Percentiles rank a stretch among this genome's conserved stretches.
Conservation (phyloP, 805 yeast species). For the Yarrowia alimentaria region DNA sequence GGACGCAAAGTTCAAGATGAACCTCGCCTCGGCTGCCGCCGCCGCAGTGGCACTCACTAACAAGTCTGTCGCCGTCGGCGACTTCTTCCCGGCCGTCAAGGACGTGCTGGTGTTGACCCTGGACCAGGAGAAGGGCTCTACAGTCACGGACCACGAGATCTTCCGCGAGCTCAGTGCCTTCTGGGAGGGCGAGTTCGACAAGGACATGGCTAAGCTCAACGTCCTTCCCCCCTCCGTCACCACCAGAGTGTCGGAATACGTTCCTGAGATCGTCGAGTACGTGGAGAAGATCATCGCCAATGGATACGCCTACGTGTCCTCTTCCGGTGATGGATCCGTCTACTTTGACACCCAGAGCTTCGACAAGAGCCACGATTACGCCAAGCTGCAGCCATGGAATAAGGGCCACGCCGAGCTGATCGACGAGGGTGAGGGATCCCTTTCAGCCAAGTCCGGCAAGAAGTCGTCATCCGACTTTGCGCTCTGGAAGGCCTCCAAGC, state of each 20-base stretch:
- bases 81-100: slow-evolving; percentile 52
- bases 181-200: slow-evolving; percentile 84
- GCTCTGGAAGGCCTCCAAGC: slow-evolving; percentile 92
- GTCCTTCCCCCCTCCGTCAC: slow-evolving; percentile 82
- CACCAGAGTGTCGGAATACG: slow-evolving; percentile 92
- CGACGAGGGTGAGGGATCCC: slow-evolving; percentile 92
- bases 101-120: slow-evolving; percentile 73
- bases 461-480: slow-evolving; percentile 85
- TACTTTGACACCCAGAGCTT: slow-evolving; percentile 87
- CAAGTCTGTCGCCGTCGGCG: slow-evolving; percentile 36
- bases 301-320: slow-evolving; percentile 80
- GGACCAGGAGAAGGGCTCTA: slow-evolving; percentile 69
- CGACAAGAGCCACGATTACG: slow-evolving; percentile 82
- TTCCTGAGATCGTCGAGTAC: slow-evolving; percentile 84
- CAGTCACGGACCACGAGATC: slow-evolving; percentile 79
- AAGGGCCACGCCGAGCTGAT: slow-evolving; percentile 82
- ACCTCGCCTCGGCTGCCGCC: slow-evolving; percentile 56
- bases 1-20: slow-evolving; percentile 87
- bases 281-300: slow-evolving; percentile 71
- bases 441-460: slow-evolving; percentile 60
- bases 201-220: slow-evolving; percentile 81
- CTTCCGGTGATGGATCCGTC: slow-evolving; percentile 76
- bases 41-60: slow-evolving; percentile 49
- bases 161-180: slow-evolving; percentile 78
- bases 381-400: slow-evolving; percentile 98